These are phyloP conservation scores for Venturia pyrina DNA, from an alignment of 2,329 filamentous ascomycete genomes.

Conservation along the genomic window DNA sequence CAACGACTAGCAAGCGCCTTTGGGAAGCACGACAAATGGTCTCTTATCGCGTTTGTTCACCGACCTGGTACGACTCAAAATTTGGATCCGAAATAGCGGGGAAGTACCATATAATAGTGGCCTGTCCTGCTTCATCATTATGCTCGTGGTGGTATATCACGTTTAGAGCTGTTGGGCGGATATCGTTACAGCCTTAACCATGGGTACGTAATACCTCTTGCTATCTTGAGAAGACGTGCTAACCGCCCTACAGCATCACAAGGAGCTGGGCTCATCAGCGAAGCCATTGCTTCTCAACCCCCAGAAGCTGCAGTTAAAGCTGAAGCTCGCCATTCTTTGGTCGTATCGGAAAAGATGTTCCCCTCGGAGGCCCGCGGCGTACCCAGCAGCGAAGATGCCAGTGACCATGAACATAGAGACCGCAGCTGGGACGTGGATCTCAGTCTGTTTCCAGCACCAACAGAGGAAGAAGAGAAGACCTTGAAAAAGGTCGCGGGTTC, in stretches of 20 bases:
- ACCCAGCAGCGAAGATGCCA: not conserved
- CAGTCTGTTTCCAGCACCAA: conserved; percentile 25
- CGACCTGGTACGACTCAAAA: not conserved
- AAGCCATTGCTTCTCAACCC: conserved; percentile 6
- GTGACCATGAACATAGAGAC: not conserved
- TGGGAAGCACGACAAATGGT: not conserved
- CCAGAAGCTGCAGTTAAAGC: not conserved
- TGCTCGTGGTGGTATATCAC: not conserved
- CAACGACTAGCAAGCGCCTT: not conserved
- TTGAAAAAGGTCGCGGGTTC: conserved; percentile 41
- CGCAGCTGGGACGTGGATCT: not conserved
- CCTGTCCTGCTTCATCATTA: not conserved
- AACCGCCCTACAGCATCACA: not conserved
- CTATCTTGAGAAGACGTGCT: not conserved
- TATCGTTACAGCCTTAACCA: not conserved
- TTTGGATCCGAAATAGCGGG: not conserved
- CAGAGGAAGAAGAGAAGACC: conserved; percentile 35
- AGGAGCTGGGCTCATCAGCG: conserved; percentile 2
- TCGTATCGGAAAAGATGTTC: not conserved
- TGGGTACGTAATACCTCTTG: not conserved
- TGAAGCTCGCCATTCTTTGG: not conserved
- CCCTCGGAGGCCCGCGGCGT: not conserved
- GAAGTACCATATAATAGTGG: not conserved
- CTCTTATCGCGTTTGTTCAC: not conserved
- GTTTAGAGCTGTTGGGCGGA: not conserved